Percentiles rank a stretch among this genome's conserved stretches.
Evolutionary conservation across 164 flowering plant genomes (phyloP).

Genomic region (Warburgia ugandensis): DNA sequence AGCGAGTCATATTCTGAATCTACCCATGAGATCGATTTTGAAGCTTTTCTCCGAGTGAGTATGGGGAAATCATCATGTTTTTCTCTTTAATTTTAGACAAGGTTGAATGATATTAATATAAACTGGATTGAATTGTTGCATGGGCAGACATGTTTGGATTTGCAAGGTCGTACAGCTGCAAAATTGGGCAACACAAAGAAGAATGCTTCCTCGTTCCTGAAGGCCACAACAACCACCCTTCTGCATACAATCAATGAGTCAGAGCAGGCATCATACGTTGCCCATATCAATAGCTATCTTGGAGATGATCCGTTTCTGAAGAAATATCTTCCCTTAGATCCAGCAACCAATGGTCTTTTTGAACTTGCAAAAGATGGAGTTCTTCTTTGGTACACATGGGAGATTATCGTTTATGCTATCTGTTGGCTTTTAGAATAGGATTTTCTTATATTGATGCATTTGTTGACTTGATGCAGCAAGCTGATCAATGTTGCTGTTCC

Average conservation of each 20-base stretch:
- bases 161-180: conserved; percentile 48
- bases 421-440: not conserved
- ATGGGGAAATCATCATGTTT: not conserved
- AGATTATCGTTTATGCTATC: conserved; percentile 1
- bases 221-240: conserved; percentile 70
- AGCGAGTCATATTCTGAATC: conserved; percentile 36
- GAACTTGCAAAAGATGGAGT: conserved; percentile 86
- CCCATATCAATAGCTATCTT: conserved; percentile 81
- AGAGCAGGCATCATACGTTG: conserved; percentile 72
- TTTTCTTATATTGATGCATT: conserved; percentile 3
- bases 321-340: conserved; percentile 75
- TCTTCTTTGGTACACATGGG: conserved; percentile 62
- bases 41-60: conserved; percentile 68
- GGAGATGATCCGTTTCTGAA: conserved; percentile 73
- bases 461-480: conserved; percentile 46
- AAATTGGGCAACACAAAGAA: conserved; percentile 58
- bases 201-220: conserved; percentile 60
- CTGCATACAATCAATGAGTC: conserved; percentile 75
- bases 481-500: conserved; percentile 95
- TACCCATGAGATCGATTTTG: conserved; percentile 61
- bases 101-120: no score
- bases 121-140: no score
- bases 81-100: not conserved
- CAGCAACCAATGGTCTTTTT: conserved; percentile 56
- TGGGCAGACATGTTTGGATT: conserved; percentile 52